Evolutionary conservation across 805 yeast genomes (phyloP).

Genomic region (Candida vaughaniae): DNA sequence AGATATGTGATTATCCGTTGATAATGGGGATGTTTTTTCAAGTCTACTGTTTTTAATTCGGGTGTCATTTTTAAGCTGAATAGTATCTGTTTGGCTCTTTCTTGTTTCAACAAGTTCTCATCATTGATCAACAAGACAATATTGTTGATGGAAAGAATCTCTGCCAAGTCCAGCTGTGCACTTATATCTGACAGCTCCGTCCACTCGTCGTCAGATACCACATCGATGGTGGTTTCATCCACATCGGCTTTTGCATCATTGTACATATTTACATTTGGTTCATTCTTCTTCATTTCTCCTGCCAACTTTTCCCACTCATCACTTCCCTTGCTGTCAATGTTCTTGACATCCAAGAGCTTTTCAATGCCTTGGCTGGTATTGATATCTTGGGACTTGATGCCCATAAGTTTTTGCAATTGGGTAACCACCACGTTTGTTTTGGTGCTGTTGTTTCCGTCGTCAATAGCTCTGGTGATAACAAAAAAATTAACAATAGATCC

Average conservation of each 20-base stretch:
- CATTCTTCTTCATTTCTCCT: slow-evolving; percentile 1
- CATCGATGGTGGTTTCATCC: not conserved
- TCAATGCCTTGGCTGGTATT: not conserved
- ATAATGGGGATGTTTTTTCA: slow-evolving; percentile 32
- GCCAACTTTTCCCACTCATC: slow-evolving; percentile 14
- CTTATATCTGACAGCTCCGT: not conserved
- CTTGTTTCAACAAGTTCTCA: slow-evolving; percentile 14
- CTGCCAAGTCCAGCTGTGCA: slow-evolving; percentile 26
- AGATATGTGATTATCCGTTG: slow-evolving; percentile 24
- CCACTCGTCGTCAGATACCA: not conserved
- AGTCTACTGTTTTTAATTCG: slow-evolving; percentile 30
- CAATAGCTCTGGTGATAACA: slow-evolving; percentile 2
- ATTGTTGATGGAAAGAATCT: slow-evolving; percentile 31
- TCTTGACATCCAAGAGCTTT: slow-evolving; percentile 10
- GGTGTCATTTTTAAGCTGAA: slow-evolving; percentile 27
- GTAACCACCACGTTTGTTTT: too few species aligned
- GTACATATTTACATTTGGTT: not conserved
- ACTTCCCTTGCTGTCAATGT: slow-evolving; percentile 6
- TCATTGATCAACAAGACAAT: slow-evolving; percentile 26
- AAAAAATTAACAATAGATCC: slow-evolving; percentile 11
- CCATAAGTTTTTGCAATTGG: not conserved
- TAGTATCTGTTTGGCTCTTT: slow-evolving; percentile 20
- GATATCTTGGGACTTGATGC: too few species aligned
- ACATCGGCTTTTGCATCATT: not conserved
- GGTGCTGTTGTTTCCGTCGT: not conserved